phyloP scores from a whole-genome alignment of 2,329 filamentous ascomycete genomes.

The Tolypocladium endophyticum region DNA sequence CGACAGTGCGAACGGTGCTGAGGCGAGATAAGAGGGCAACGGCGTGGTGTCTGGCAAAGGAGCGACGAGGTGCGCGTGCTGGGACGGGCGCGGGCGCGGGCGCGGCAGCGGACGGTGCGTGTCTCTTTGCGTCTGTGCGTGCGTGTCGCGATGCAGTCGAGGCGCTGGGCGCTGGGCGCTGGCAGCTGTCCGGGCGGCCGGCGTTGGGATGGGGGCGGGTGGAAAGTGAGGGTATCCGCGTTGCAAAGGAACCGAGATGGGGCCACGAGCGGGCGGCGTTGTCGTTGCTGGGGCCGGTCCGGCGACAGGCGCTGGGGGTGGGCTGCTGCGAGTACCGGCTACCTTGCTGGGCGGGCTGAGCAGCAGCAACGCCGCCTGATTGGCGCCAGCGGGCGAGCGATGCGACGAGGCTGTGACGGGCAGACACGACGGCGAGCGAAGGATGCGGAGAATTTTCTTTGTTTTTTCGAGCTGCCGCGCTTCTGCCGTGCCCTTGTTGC shows the following conservation, averaged over 20 bases:
- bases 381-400: neutral
- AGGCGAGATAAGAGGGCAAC: neutral
- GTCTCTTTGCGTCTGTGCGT: neutral
- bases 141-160: neutral
- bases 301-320: neutral
- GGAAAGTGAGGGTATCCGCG: neutral
- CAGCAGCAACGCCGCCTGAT: neutral
- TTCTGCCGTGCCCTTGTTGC: no score
- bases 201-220: neutral
- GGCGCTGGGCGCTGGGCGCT: neutral
- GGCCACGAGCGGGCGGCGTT: neutral
- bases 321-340: neutral
- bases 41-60: neutral
- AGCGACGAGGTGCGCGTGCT: neutral
- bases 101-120: neutral
- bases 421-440: neutral
- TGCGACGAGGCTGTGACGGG: neutral
- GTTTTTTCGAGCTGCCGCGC: no score
- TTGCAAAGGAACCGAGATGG: neutral
- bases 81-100: neutral
- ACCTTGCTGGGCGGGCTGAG: no score
- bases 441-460: no score
- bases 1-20: conserved; percentile 6
- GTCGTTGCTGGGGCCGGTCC: neutral
- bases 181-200: neutral